Evolutionary conservation across 2,329 filamentous ascomycete species (phyloP), one percentile per base, ranked within the genome.

Genomic region (Aaosphaeria pasadenensis): DNA sequence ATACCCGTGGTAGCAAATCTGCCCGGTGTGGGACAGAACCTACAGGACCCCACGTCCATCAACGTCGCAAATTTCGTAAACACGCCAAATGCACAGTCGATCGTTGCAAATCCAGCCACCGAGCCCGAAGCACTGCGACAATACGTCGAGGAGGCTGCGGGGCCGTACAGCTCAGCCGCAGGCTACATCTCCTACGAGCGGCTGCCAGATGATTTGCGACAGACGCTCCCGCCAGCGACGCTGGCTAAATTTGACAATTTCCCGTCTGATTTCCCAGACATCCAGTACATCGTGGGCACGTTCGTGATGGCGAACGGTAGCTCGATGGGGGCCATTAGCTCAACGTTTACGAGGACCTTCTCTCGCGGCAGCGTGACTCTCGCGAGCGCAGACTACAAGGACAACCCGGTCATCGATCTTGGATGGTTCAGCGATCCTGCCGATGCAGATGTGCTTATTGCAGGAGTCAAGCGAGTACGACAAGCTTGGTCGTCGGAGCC

Each of bases 1-100:
- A 84, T 86, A 52, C 58, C 72, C 2, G 67, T 79, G 0, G 53
- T 83, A n/a, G 70, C 75, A 3, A 73, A 85, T 53, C 77, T 81
- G 1, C 77, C 78, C 1, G 80, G 83, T 31, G 82, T 87, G 2
- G 84, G 83, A 4, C 77, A 77, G 49, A 82, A 85, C 64, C 71
- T 87, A 4, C 74, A 82, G 39, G 57, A 59, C 45, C 53, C 56
- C 40, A 83, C 48, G 30, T 46, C 43, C 11, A 35, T 53, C 33
- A 43, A 43, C 24, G 45, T 48, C 11, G 46, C 28, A 3, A 46
- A 46, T 30, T 50, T 50, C 17, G 43, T 48, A 11, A 50, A 41
- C 13, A 50, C 50, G 5, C 31, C 44, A 5, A 50, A 44, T 30
- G 50, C 31, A 11, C 44, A 50, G 38, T 11, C 33, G n/a, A 45